Percentiles rank a stretch among this genome's conserved stretches.
phyloP scores from a whole-genome alignment of 805 yeast species.

The Naumovozyma baii region DNA sequence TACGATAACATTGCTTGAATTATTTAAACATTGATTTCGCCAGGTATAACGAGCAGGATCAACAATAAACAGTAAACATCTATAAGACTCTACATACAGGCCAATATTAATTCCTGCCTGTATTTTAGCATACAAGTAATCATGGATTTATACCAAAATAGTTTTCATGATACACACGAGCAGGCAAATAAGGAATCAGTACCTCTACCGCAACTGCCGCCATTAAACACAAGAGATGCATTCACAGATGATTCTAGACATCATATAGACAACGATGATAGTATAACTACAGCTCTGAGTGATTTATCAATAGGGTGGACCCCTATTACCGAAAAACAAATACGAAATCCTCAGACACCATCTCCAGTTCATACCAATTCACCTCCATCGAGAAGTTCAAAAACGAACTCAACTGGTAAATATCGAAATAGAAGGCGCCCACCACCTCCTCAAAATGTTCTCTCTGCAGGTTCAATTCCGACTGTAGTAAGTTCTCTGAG shows the following conservation, averaged over 20 bases:
- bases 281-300: conserved; percentile 1
- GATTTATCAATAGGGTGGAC: conserved; percentile 20
- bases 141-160: neutral
- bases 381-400: neutral
- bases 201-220: conserved; percentile 23
- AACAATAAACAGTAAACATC: no score
- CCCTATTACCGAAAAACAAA: conserved; percentile 6
- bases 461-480: neutral
- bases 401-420: neutral
- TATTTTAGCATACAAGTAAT: no score
- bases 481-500: neutral
- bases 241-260: conserved; percentile 7
- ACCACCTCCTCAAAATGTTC: neutral
- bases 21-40: no score
- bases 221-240: conserved; percentile 18
- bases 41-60: no score
- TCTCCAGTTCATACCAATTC: neutral
- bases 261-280: neutral
- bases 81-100: no score
- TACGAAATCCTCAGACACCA: neutral
- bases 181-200: conserved; percentile 1
- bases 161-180: neutral
- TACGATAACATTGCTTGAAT: no score
- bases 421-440: neutral
- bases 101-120: no score